Evolutionary conservation across 2,329 filamentous ascomycete species (phyloP).

Genomic region (Stemphylium vesicarium): DNA sequence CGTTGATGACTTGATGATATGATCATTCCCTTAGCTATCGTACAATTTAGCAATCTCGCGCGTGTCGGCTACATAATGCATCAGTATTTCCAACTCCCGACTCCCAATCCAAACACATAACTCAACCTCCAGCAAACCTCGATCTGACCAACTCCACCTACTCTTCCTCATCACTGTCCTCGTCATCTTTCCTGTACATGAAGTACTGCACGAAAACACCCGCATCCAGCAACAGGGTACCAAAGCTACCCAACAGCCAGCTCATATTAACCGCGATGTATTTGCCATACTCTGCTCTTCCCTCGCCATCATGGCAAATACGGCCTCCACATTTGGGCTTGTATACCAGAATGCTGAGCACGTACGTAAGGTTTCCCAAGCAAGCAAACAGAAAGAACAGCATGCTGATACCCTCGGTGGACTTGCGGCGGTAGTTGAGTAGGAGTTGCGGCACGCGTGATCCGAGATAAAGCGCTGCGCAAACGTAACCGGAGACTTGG

Average conservation of each 20-base stretch:
- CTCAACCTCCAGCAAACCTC: background rate
- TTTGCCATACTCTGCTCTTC: conserved; percentile 69
- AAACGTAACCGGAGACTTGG: conserved; percentile 93
- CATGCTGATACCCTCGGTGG: conserved; percentile 89
- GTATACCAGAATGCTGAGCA: conserved; percentile 89
- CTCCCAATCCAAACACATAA: background rate
- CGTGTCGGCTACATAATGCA: background rate
- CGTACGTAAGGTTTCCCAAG: conserved; percentile 92
- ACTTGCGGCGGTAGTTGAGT: conserved; percentile 90
- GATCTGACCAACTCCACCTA: conserved; percentile 1
- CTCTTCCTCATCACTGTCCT: conserved; percentile 44
- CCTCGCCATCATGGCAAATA: conserved; percentile 70
- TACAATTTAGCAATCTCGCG: background rate
- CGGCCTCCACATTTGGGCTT: conserved; percentile 69
- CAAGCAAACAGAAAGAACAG: conserved; percentile 97
- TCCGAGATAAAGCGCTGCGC: conserved; percentile 85
- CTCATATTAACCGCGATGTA: conserved; percentile 91
- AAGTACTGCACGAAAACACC: conserved; percentile 93
- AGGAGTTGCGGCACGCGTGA: conserved; percentile 89
- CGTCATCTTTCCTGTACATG: conserved; percentile 68
- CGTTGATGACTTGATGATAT: too few relatives aligned
- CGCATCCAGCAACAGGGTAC: conserved; percentile 84
- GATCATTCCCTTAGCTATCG: background rate
- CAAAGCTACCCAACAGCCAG: conserved; percentile 88
- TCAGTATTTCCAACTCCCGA: too few relatives aligned